A percentile compares a stretch with the other conserved stretches of the same genome.
phyloP scores from a whole-genome alignment of 805 yeast genomes.

The Myxozyma vanderwaltii region DNA sequence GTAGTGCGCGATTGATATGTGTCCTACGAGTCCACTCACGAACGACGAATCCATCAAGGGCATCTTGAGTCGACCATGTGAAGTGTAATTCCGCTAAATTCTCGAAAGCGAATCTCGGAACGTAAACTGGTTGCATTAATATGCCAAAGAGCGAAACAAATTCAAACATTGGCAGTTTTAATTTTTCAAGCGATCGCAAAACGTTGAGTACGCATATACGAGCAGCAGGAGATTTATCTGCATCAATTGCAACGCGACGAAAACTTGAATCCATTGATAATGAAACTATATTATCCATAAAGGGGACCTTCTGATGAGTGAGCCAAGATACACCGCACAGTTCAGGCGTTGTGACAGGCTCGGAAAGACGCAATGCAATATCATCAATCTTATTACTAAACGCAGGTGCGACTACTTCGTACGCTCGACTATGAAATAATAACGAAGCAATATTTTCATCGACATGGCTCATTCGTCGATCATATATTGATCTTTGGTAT shows the following conservation, averaged over 20 bases:
- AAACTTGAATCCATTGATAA: constrained; percentile 10
- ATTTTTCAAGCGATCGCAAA: not conserved
- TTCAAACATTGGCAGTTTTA: constrained; percentile 7
- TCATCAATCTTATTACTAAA: not conserved
- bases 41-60: constrained; percentile 7
- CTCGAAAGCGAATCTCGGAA: constrained; percentile 4
- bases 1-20: constrained; percentile 6
- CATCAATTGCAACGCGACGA: constrained; percentile 8
- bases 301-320: constrained; percentile 7
- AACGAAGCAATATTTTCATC: constrained; percentile 7
- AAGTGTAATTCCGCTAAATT: not conserved
- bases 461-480: not conserved
- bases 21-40: constrained; percentile 6
- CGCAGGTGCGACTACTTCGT: not conserved
- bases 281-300: not conserved
- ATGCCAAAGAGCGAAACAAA: constrained; percentile 1
- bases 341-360: not conserved
- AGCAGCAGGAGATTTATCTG: constrained; percentile 4
- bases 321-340: constrained; percentile 11
- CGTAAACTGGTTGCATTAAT: not conserved
- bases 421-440: not conserved
- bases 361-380: constrained; percentile 3
- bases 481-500: not conserved
- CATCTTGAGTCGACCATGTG: constrained; percentile 11
- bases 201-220: constrained; percentile 1